phyloP scores from a whole-genome alignment of 768 basidiomycete genomes.

The Boletus subcaerulescens region DNA sequence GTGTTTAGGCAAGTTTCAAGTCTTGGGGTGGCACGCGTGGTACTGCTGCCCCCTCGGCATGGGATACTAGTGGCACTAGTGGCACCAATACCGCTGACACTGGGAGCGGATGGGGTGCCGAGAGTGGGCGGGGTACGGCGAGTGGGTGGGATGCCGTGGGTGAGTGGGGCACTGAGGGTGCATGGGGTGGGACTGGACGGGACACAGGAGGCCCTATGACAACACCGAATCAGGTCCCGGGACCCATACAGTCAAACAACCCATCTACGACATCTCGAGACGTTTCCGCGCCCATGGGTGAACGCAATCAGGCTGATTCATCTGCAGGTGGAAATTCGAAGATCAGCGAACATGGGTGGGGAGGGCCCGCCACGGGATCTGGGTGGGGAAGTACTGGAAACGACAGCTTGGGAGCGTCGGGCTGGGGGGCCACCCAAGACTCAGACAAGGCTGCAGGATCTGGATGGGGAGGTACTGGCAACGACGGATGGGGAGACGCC shows the following conservation, averaged over 20 bases:
- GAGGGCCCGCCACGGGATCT: neutral
- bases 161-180: constrained; percentile 7
- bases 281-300: neutral
- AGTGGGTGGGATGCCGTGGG: neutral
- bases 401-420: neutral
- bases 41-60: neutral
- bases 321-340: neutral
- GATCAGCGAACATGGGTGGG: constrained; percentile 4
- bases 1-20: constrained; percentile 7
- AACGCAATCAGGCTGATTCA: neutral
- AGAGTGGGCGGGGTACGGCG: neutral
- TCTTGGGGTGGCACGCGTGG: constrained; percentile 2
- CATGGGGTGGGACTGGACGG: constrained; percentile 1
- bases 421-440: constrained; percentile 2
- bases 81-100: neutral
- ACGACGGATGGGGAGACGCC: constrained; percentile 1
- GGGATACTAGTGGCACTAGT: neutral
- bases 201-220: constrained; percentile 1
- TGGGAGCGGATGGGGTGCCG: neutral
- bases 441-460: neutral
- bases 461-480: neutral
- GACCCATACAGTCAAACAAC: neutral
- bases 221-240: constrained; percentile 1
- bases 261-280: neutral
- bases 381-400: constrained; percentile 2